Evolutionary conservation across 2,329 filamentous ascomycete genomes (phyloP).

Genomic region (Hypoxylon sp.): DNA sequence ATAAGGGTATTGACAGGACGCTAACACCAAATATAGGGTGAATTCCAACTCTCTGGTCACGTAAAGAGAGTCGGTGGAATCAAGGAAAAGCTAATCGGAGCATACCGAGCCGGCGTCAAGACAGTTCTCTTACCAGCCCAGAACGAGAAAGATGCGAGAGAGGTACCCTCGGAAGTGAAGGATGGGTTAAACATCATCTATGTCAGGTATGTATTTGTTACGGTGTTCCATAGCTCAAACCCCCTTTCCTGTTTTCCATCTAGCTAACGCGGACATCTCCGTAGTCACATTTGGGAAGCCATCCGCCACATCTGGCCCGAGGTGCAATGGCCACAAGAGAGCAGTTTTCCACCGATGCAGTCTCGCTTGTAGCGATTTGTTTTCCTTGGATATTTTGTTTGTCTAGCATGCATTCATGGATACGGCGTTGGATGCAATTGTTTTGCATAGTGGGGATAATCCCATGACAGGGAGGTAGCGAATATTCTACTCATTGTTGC

Average conservation of each 20-base stretch:
- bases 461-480: conserved; percentile 14
- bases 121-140: conserved; percentile 89
- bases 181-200: conserved; percentile 89
- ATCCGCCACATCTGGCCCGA: conserved; percentile 94
- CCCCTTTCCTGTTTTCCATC: conserved; percentile 19
- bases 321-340: conserved; percentile 83
- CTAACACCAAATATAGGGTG: conserved; percentile 64
- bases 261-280: conserved; percentile 41
- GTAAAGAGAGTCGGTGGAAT: conserved; percentile 97
- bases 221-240: conserved; percentile 10
- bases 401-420: conserved; percentile 40
- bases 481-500: conserved; percentile 30
- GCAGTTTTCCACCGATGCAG: conserved; percentile 77
- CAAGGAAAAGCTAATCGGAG: conserved; percentile 98
- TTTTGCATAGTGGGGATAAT: conserved; percentile 19
- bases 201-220: conserved; percentile 76
- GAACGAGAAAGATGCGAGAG: conserved; percentile 93
- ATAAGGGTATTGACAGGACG: conserved; percentile 39
- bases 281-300: conserved; percentile 93
- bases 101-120: conserved; percentile 92
- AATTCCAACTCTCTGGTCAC: conserved; percentile 85
- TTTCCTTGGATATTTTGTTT: conserved; percentile 32
- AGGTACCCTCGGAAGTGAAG: conserved; percentile 91
- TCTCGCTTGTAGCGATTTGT: conserved; percentile 76
- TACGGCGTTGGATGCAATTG: conserved; percentile 39